Conservation (phyloP, 768 basidiomycete genomes). For the Psilocybe cyanescens region DNA sequence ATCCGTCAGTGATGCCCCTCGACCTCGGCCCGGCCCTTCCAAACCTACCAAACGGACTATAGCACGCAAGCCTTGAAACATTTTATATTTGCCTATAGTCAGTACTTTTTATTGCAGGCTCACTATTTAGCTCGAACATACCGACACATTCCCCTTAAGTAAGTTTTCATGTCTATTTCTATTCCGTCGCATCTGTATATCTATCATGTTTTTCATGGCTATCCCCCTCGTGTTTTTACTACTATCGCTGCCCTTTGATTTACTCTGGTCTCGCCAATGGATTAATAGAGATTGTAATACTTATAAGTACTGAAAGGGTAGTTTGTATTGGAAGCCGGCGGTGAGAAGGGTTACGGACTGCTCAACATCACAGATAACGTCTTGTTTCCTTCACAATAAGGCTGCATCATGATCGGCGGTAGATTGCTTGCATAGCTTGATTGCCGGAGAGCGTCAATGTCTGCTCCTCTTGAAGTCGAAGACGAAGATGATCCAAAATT, state of each 20-base stretch:
- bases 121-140: neutral
- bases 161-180: neutral
- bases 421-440: too few species aligned
- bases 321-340: too few species aligned
- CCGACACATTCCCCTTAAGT: neutral
- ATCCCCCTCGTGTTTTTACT: neutral
- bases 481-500: too few species aligned
- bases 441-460: too few species aligned
- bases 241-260: neutral
- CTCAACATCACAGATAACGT: too few species aligned
- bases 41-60: slow-evolving; percentile 4
- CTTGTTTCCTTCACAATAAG: too few species aligned
- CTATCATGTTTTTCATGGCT: slow-evolving; percentile 5
- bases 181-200: slow-evolving; percentile 16
- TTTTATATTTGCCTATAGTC: neutral
- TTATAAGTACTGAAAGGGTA: too few species aligned
- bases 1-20: slow-evolving; percentile 1
- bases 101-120: neutral
- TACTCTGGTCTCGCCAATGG: neutral
- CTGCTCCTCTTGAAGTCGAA: too few species aligned
- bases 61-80: slow-evolving; percentile 2
- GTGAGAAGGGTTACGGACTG: too few species aligned
- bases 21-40: neutral
- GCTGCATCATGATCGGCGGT: too few species aligned
- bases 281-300: too few species aligned